Percentiles rank a stretch among this genome's conserved stretches.
phyloP scores from a whole-genome alignment of 495 filamentous ascomycete genomes.

The Pyronema domesticum region DNA sequence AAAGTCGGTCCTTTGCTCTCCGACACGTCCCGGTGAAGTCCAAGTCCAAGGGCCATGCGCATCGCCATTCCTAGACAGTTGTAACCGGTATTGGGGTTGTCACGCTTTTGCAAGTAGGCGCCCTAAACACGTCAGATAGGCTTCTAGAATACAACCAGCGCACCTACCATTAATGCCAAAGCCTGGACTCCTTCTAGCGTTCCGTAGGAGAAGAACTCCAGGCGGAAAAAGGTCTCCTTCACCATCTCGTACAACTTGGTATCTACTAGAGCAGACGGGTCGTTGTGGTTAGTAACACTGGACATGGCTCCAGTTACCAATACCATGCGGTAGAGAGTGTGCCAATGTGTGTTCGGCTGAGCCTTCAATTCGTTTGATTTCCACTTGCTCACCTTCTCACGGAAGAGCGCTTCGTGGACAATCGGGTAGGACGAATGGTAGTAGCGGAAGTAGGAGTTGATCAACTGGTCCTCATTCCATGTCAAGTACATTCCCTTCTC shows the following conservation, averaged over 20 bases:
- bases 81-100: slow-evolving; percentile 40
- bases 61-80: slow-evolving; percentile 31
- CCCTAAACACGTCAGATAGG: slow-evolving; percentile 24
- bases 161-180: slow-evolving; percentile 28
- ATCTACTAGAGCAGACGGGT: slow-evolving; percentile 33
- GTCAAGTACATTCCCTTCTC: slow-evolving; percentile 1
- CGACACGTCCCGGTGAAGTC: slow-evolving; percentile 28
- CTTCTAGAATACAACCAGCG: background rate
- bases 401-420: slow-evolving; percentile 35
- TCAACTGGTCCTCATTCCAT: slow-evolving; percentile 22
- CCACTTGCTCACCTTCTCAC: slow-evolving; percentile 26
- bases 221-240: background rate
- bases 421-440: slow-evolving; percentile 38
- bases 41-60: slow-evolving; percentile 31
- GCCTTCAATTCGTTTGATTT: slow-evolving; percentile 26
- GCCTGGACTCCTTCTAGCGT: slow-evolving; percentile 37
- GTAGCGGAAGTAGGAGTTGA: slow-evolving; percentile 36
- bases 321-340: slow-evolving; percentile 35
- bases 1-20: slow-evolving; percentile 11
- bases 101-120: slow-evolving; percentile 38
- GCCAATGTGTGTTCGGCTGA: slow-evolving; percentile 29
- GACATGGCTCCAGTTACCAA: slow-evolving; percentile 37
- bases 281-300: slow-evolving; percentile 24
- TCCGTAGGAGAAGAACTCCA: slow-evolving; percentile 19
- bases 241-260: slow-evolving; percentile 29